These are phyloP conservation scores for Hyphodiscus hymeniophilus DNA, from an alignment of 495 filamentous ascomycete genomes.

Conservation along the genomic window DNA sequence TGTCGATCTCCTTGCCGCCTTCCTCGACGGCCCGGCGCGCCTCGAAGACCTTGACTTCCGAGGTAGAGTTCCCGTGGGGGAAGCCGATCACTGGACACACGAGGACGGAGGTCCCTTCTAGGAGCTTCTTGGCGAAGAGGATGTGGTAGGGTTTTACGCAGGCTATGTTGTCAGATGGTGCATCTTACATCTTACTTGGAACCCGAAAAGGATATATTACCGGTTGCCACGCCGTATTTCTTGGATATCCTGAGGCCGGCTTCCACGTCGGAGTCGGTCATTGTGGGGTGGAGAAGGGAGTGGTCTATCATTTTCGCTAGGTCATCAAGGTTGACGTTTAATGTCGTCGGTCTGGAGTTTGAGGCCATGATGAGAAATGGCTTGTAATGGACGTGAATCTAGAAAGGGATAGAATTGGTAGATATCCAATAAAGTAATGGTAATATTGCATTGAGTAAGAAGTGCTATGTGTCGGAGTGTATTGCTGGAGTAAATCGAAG, in stretches of 20 bases:
- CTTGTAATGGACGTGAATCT: too few relatives aligned
- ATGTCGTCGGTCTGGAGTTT: conserved; percentile 18
- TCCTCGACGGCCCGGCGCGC: conserved; percentile 36
- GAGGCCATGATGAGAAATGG: too few relatives aligned
- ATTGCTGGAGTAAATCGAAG: too few relatives aligned
- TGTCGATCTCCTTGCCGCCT: conserved; percentile 47
- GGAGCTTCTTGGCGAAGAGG: conserved; percentile 34
- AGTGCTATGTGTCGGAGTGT: too few relatives aligned
- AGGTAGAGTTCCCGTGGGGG: conserved; percentile 49
- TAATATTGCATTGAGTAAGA: too few relatives aligned
- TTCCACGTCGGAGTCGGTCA: conserved; percentile 46
- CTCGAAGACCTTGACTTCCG: conserved; percentile 43
- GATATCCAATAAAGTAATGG: too few relatives aligned
- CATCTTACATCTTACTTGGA: too few relatives aligned
- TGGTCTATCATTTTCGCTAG: conserved; percentile 54
- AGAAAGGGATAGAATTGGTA: too few relatives aligned
- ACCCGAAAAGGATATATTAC: conserved; percentile 23
- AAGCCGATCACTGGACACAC: conserved; percentile 52
- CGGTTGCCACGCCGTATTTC: conserved; percentile 42
- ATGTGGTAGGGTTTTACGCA: conserved; percentile 50
- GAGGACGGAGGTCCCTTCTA: conserved; percentile 38
- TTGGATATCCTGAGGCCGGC: conserved; percentile 39
- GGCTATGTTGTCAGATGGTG: conserved; percentile 35
- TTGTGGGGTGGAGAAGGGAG: conserved; percentile 51
- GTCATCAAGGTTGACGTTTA: conserved; percentile 41